Evolutionary conservation across 108 stramenopile genomes (phyloP), one percentile per base, ranked within the genome.

Genomic region (Stephanodiscus triporus): DNA sequence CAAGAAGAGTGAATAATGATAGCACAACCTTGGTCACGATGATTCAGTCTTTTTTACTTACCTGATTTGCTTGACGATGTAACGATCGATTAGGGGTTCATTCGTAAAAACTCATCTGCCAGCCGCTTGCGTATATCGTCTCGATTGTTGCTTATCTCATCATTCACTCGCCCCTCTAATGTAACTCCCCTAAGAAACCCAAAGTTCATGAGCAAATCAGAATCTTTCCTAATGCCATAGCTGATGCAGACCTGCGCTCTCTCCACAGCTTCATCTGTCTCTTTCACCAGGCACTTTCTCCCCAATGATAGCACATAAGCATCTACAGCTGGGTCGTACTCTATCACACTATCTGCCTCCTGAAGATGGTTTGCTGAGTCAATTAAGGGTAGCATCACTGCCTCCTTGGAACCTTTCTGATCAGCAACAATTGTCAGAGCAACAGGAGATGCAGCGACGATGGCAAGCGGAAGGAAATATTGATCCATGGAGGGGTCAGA

Each of bases 351-450:
- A 69, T 87, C 85, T 10, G 89, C 91, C 38, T 82, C 72, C 64
- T 89, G 82, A 56, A 83, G 58, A 77, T 92, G 91, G 84, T 92
- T 92, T 20, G 89, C 89, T 5, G 88, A 89, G 67, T 92, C 91
- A 73, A 92, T 90, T 48, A 92, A 64, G 0, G 91, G 91, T 24
- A 92, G 59, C 64, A 92, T 58, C 11, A 88, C 89, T 9, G 88
- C 87, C 27, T 84, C 86, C 32, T 76, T 73, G 30, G 74, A 77
- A 19, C 81, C 81, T 53, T 66, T 77, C 32, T 65, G 62, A 49
- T 82, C 75, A 8, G 76, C 76, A 49, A 82, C 40, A 42, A 73
- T 64, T 53, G 81, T 88, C 40, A 89, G 42, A 0, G 85, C 34
- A 0, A 84, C 73, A 27, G 90, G 90, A 26, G 76, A 19, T 26